Conservation (phyloP, 1,284 basidiomycete genomes). For the Exsudoporus floridanus region DNA sequence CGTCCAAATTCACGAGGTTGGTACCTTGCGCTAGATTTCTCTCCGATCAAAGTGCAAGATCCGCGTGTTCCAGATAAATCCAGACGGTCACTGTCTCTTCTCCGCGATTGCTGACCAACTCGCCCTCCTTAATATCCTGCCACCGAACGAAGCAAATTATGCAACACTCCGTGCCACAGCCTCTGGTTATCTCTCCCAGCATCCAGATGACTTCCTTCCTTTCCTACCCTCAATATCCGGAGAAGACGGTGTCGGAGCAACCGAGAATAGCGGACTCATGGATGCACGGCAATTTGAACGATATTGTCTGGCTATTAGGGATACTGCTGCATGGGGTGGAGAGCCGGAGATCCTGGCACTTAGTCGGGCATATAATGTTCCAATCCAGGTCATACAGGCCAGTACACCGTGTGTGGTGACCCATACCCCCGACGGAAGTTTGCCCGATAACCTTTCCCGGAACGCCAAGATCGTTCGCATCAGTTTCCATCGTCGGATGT, state of each 20-base stretch:
- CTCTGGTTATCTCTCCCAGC: slow-evolving; percentile 78
- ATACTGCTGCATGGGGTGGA: slow-evolving; percentile 93
- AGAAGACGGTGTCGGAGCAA: slow-evolving; percentile 73
- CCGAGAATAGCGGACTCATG: slow-evolving; percentile 70
- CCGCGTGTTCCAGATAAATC: slow-evolving; percentile 64
- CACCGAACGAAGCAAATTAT: slow-evolving; percentile 57
- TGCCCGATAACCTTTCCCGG: slow-evolving; percentile 36
- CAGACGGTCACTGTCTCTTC: slow-evolving; percentile 95
- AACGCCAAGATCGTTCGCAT: slow-evolving; percentile 63
- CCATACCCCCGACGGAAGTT: slow-evolving; percentile 56
- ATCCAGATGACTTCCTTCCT: slow-evolving; percentile 91
- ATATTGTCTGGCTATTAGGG: slow-evolving; percentile 81
- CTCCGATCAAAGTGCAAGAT: slow-evolving; percentile 2
- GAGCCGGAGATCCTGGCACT: slow-evolving; percentile 96
- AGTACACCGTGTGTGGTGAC: slow-evolving; percentile 81
- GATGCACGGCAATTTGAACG: slow-evolving; percentile 62
- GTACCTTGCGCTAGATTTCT: slow-evolving; percentile 15
- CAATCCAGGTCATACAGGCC: slow-evolving; percentile 91
- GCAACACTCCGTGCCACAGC: slow-evolving; percentile 67
- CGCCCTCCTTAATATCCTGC: slow-evolving; percentile 58
- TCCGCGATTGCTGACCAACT: slow-evolving; percentile 92
- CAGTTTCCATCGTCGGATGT: slow-evolving; percentile 90
- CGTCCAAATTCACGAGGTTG: slow-evolving; percentile 71
- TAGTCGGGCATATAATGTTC: slow-evolving; percentile 78
- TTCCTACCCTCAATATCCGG: slow-evolving; percentile 82